phyloP scores from a whole-genome alignment of 345 rosid genomes.

The Orychophragmus violaceus region DNA sequence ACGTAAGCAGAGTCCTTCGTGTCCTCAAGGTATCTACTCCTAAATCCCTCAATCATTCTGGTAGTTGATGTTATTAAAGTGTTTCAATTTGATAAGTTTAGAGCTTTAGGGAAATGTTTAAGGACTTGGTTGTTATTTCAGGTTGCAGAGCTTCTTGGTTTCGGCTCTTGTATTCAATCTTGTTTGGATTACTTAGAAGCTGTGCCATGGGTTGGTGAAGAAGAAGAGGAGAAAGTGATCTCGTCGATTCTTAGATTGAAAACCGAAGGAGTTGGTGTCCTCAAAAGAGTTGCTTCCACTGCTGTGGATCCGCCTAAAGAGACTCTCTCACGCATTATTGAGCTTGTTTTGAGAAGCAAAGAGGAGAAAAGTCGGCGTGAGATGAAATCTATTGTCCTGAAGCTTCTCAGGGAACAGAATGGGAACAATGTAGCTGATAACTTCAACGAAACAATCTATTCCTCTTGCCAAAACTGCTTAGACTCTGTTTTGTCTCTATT shows the following conservation, averaged over 20 bases:
- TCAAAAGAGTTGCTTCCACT: constrained; percentile 69
- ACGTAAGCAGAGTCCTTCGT: constrained; percentile 74
- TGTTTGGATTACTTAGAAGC: constrained; percentile 96
- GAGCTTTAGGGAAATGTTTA: neutral
- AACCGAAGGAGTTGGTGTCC: constrained; percentile 51
- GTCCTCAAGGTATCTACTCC: constrained; percentile 66
- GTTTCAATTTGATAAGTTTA: neutral
- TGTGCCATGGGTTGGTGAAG: constrained; percentile 98
- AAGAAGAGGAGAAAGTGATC: constrained; percentile 91
- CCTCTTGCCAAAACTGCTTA: constrained; percentile 62
- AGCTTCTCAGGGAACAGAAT: constrained; percentile 81
- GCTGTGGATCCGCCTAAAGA: constrained; percentile 50
- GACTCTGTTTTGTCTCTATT: constrained; percentile 51
- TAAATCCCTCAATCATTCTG: neutral
- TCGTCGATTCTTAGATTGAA: constrained; percentile 64
- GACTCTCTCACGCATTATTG: constrained; percentile 74
- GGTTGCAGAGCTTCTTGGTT: constrained; percentile 78
- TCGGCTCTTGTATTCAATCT: constrained; percentile 58
- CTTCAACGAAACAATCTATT: constrained; percentile 60
- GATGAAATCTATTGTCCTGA: constrained; percentile 81
- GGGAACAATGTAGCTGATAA: constrained; percentile 47
- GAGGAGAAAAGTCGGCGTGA: constrained; percentile 91
- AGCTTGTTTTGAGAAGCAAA: constrained; percentile 79
- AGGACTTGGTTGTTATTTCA: constrained; percentile 24
- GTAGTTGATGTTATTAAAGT: too few relatives aligned